A percentile compares a stretch with the other conserved stretches of the same genome.
Conservation (phyloP, 2,329 filamentous ascomycete species). For the Epichloe hybrida region DNA sequence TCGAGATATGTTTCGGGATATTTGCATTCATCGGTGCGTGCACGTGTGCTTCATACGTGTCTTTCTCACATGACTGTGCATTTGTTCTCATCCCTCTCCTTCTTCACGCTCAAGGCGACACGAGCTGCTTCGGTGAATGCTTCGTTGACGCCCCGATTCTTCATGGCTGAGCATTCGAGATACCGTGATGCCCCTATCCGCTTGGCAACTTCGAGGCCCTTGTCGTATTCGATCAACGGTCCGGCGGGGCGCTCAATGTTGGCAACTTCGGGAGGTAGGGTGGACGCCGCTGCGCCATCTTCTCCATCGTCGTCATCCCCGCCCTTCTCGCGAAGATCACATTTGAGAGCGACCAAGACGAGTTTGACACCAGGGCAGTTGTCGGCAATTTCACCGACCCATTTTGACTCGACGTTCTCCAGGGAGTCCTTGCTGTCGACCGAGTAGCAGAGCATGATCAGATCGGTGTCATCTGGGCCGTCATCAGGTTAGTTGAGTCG, state of each 20-base stretch:
- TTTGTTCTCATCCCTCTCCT: slow-evolving; percentile 48
- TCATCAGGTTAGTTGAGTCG: slow-evolving; percentile 6
- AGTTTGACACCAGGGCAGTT: slow-evolving; percentile 94
- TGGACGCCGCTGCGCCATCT: slow-evolving; percentile 33
- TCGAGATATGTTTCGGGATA: slow-evolving; percentile 1
- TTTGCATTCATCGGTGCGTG: slow-evolving; percentile 1
- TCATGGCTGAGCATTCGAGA: slow-evolving; percentile 95
- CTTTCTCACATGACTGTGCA: slow-evolving; percentile 44
- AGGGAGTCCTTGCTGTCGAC: slow-evolving; percentile 93
- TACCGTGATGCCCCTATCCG: slow-evolving; percentile 88
- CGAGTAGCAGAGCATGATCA: slow-evolving; percentile 98
- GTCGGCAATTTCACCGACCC: slow-evolving; percentile 95
- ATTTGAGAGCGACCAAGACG: slow-evolving; percentile 91
- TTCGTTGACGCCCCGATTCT: slow-evolving; percentile 95
- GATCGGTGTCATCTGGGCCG: slow-evolving; percentile 64
- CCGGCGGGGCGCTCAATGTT: slow-evolving; percentile 40
- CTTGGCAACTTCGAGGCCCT: slow-evolving; percentile 80
- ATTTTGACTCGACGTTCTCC: slow-evolving; percentile 97
- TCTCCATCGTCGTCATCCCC: slow-evolving; percentile 57
- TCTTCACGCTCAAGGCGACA: slow-evolving; percentile 67
- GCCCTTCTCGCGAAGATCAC: slow-evolving; percentile 72
- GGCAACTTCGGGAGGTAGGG: slow-evolving; percentile 8
- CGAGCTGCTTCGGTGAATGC: slow-evolving; percentile 96
- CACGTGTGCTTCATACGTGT: not conserved
- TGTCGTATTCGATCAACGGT: slow-evolving; percentile 76